A percentile compares a stretch with the other conserved stretches of the same genome.
phyloP scores from a whole-genome alignment of 345 rosid species.

The Durio zibethinus region DNA sequence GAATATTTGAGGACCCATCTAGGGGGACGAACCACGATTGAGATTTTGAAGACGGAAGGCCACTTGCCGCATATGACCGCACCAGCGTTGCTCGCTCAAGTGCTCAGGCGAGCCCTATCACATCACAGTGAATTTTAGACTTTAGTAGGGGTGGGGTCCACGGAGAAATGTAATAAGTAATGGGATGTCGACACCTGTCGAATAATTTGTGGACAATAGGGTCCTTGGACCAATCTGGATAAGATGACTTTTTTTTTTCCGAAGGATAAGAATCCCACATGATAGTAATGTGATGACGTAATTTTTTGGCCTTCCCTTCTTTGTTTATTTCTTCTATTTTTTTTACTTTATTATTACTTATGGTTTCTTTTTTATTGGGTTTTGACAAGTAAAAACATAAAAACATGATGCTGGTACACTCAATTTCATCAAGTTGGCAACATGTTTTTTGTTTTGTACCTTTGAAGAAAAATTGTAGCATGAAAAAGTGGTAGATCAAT shows the following conservation, averaged over 20 bases:
- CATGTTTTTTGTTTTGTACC: no score
- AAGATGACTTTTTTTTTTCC: neutral
- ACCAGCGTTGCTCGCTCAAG: conserved; percentile 54
- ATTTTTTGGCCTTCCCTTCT: neutral
- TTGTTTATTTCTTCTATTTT: neutral
- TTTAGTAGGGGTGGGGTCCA: conserved; percentile 9
- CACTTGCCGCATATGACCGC: conserved; percentile 88
- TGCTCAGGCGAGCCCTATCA: conserved; percentile 60
- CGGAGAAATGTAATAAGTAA: conserved; percentile 7
- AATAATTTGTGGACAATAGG: conserved; percentile 35
- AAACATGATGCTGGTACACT: no score
- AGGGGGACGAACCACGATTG: conserved; percentile 67
- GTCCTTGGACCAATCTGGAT: conserved; percentile 14
- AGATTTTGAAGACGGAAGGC: conserved; percentile 63
- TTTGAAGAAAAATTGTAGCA: no score
- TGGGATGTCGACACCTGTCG: conserved; percentile 27
- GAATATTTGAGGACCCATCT: conserved; percentile 58
- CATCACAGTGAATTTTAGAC: conserved; percentile 36
- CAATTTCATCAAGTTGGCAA: no score
- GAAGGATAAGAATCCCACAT: conserved; percentile 42
- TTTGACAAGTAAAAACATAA: no score
- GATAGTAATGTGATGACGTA: conserved; percentile 34
- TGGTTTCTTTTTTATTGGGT: no score
- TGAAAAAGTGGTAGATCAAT: no score
- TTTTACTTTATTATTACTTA: neutral